phyloP scores from a whole-genome alignment of 441 rosid species.

The Adansonia gregorii region DNA sequence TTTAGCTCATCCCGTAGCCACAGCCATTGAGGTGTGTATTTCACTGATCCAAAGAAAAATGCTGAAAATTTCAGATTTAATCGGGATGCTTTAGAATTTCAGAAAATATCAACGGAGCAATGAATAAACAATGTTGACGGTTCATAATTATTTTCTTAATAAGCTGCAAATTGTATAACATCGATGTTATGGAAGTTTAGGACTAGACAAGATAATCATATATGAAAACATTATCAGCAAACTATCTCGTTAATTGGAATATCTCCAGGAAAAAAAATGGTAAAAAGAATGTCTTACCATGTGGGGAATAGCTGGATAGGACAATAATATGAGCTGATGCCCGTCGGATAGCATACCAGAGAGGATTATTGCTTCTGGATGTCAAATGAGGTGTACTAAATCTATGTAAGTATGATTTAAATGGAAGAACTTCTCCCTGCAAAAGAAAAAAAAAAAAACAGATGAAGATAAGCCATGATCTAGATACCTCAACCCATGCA shows the following conservation, averaged over 20 bases:
- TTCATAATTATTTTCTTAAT: neutral
- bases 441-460: constrained; percentile 20
- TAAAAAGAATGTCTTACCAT: constrained; percentile 43
- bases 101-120: neutral
- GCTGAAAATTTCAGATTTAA: neutral
- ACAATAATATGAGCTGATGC: constrained; percentile 77
- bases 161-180: neutral
- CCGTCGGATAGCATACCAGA: constrained; percentile 70
- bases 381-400: constrained; percentile 67
- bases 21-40: constrained; percentile 63
- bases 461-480: constrained; percentile 22
- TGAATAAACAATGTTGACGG: neutral
- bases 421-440: constrained; percentile 67
- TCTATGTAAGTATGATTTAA: constrained; percentile 62
- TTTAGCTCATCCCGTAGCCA: constrained; percentile 62
- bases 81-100: neutral
- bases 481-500: neutral
- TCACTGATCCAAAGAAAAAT: constrained; percentile 42
- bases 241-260: neutral
- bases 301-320: constrained; percentile 76
- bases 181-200: neutral
- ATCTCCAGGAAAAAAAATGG: neutral
- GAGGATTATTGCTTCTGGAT: constrained; percentile 60
- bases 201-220: neutral
- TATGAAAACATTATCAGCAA: neutral